These are phyloP conservation scores for Vitis hybrid DNA, from an alignment of 177 flowering plant genomes.

Conservation along the genomic window DNA sequence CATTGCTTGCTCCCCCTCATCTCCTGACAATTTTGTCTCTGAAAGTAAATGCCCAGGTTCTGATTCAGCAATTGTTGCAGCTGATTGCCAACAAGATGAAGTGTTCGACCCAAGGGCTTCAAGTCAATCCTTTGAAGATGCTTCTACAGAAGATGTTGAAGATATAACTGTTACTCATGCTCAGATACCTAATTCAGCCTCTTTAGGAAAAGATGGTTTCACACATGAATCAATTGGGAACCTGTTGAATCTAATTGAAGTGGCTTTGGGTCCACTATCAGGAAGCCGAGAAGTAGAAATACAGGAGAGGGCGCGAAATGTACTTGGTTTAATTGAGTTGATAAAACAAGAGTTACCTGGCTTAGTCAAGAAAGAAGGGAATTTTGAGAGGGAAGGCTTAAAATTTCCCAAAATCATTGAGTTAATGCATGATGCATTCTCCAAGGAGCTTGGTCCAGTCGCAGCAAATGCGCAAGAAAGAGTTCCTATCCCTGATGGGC, in stretches of 20 bases:
- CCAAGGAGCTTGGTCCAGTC: conserved; percentile 79
- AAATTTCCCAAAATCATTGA: conserved; percentile 37
- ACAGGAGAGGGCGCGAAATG: conserved; percentile 70
- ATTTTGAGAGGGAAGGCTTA: conserved; percentile 20
- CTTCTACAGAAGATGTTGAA: conserved; percentile 16
- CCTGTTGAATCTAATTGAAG: conserved; percentile 51
- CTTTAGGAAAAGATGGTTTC: conserved; percentile 21
- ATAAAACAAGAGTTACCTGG: conserved; percentile 43
- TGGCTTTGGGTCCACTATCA: conserved; percentile 54
- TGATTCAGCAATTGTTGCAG: conserved; percentile 20
- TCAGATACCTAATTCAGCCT: conserved; percentile 24
- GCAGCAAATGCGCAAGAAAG: conserved; percentile 70
- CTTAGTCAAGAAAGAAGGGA: conserved; percentile 29
- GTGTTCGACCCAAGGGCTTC: conserved; percentile 30
- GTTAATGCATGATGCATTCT: conserved; percentile 49
- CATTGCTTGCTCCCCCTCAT: conserved; percentile 18
- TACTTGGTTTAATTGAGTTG: conserved; percentile 65
- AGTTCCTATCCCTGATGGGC: conserved; percentile 80
- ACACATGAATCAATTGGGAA: conserved; percentile 47
- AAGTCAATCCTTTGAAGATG: conserved; percentile 22
- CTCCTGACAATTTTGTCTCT: conserved; percentile 20
- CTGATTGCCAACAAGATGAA: conserved; percentile 27
- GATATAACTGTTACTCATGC: conserved; percentile 17
- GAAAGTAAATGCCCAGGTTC: conserved; percentile 22
- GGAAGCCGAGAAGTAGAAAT: conserved; percentile 77